Evolutionary conservation across 495 filamentous ascomycete genomes (phyloP).

Genomic region (Penicillium manginii): DNA sequence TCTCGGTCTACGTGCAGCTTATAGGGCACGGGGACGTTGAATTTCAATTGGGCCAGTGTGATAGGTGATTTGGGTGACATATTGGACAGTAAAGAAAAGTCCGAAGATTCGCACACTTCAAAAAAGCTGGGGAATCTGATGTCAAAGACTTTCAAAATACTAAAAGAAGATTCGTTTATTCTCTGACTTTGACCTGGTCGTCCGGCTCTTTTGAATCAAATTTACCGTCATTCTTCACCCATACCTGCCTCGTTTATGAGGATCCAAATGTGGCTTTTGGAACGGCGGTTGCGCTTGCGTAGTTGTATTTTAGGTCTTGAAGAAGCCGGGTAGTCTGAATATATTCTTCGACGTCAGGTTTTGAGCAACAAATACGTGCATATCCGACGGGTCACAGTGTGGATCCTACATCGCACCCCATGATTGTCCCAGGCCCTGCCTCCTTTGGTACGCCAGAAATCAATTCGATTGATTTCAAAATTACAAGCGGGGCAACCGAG

Average conservation of each 20-base stretch:
- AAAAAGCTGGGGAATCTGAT: neutral
- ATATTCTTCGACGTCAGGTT: no score
- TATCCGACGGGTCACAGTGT: no score
- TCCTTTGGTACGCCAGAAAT: neutral
- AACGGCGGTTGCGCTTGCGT: no score
- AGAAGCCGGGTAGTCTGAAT: no score
- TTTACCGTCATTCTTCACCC: no score
- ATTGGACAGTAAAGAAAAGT: neutral
- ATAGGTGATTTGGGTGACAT: slow-evolving; percentile 1
- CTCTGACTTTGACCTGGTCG: neutral
- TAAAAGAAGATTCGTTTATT: neutral
- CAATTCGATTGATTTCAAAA: no score
- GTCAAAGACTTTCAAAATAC: no score
- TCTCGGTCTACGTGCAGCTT: slow-evolving; percentile 21
- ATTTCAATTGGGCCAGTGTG: slow-evolving; percentile 4
- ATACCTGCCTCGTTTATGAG: neutral
- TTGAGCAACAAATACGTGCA: no score
- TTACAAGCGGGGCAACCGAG: neutral
- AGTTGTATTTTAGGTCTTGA: no score
- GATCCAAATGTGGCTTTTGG: no score
- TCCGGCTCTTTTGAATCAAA: neutral
- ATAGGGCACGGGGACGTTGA: slow-evolving; percentile 24
- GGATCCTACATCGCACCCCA: no score
- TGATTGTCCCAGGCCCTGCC: no score
- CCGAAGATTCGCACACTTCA: neutral